Evolutionary conservation across 1,284 basidiomycete genomes (phyloP), one percentile per base, ranked within the genome.

Genomic region (Malassezia slooffiae): DNA sequence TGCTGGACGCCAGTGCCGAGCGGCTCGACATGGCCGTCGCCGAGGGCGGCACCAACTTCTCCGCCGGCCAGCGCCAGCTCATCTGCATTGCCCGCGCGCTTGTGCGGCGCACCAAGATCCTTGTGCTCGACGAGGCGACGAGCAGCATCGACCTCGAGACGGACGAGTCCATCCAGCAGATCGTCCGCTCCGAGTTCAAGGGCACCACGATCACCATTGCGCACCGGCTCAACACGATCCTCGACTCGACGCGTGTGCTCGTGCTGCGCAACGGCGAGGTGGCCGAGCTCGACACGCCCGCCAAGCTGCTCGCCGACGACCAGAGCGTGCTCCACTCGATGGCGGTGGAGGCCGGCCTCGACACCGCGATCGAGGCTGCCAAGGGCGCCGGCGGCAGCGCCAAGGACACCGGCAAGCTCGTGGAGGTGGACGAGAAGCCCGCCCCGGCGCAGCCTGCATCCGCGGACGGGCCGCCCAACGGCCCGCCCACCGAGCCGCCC

Each of bases 201-300:
- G 72, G 62, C 13, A 67, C 62, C 13, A 62, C 60, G 10, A 60
- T 66, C 34, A 65, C 66, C 9, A 54, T 85, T 48, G 72, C 73
- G 16, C 86, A 89, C 69, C 79, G 87, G 1, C 73, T 93, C 43
- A 86, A 90, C 66, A 93, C 89, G 3, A 90, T 95, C 60, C 78
- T 91, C 47, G 81, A 88, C 58, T 86, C 80, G 29, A 81, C 85
- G 54, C 78, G 80, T 26, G 80, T 95, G 10, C 70, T 93, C 21
- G 88, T 93, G 11, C 78, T 95, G 70, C 80, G 82, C 53, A 74
- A 80, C 15, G 89, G 89, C 12, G 72, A 72, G 54, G 81, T 85
- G 34, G 75, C 77, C 15, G 85, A 89, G 71, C 80, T 80, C 59
- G 84, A 85, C 60, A 72, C 76, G 8, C 85, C 85, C 1, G 70